Conservation (phyloP, 2,329 filamentous ascomycete genomes). For the Paracoccidioides lutzii region DNA sequence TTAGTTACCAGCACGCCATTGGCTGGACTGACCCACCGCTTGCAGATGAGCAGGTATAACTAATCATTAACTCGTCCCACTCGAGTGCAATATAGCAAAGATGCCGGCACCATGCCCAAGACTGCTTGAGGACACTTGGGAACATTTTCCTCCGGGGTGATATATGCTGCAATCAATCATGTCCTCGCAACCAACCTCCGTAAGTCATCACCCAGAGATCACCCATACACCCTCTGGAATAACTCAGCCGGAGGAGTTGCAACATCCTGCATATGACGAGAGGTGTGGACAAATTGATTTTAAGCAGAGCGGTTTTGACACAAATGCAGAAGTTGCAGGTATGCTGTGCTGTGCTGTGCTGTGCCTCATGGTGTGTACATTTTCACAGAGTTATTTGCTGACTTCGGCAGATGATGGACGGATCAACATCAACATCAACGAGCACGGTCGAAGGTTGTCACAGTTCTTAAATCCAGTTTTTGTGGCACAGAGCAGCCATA, state of each 20-base stretch:
- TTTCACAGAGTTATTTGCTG: not conserved
- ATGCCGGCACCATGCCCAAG: not conserved
- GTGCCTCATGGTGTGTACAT: not conserved
- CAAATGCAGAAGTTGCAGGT: constrained; percentile 48
- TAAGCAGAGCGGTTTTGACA: constrained; percentile 50
- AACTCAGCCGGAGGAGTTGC: constrained; percentile 11
- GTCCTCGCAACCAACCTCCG: not conserved
- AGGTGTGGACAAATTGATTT: constrained; percentile 50
- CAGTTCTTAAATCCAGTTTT: constrained; percentile 55
- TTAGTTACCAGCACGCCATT: not conserved
- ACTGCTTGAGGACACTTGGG: not conserved
- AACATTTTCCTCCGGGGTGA: not conserved
- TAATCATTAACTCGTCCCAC: not conserved
- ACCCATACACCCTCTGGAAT: constrained; percentile 4
- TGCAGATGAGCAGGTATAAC: not conserved
- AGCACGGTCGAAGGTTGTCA: constrained; percentile 53
- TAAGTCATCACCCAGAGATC: not conserved
- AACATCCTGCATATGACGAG: constrained; percentile 15
- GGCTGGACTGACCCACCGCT: not conserved
- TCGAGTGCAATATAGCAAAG: not conserved
- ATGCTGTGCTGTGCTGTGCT: constrained; percentile 1
- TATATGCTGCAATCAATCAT: not conserved
- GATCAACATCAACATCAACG: constrained; percentile 67
- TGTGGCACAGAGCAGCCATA: constrained; percentile 34
- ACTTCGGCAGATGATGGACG: constrained; percentile 52